Evolutionary conservation across 1,139 yeast species (phyloP).

Genomic region (Eremothecium gossypii): DNA sequence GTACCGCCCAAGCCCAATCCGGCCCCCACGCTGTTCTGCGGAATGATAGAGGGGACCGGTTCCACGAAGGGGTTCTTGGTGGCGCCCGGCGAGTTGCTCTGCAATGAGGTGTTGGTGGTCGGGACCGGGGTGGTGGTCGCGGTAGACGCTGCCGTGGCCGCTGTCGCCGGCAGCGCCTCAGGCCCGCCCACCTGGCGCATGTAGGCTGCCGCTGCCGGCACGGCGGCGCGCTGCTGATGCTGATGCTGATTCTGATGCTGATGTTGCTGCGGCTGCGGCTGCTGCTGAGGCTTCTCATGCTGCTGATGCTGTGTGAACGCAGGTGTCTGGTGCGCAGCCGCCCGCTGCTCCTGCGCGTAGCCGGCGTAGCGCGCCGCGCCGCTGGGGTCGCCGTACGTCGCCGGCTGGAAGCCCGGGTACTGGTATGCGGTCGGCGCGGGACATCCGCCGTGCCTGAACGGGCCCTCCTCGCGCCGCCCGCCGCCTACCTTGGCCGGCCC

Average conservation of each 20-base stretch:
- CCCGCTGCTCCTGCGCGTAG: conserved; percentile 7
- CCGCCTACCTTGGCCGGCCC: neutral
- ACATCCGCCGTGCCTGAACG: neutral
- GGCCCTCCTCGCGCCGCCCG: neutral
- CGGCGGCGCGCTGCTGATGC: conserved; percentile 9
- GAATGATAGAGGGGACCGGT: conserved; percentile 1
- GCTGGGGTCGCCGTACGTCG: neutral
- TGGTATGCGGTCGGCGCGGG: conserved; percentile 6
- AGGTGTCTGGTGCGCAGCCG: conserved; percentile 19
- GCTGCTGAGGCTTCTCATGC: conserved; percentile 11
- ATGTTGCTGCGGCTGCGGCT: conserved; percentile 14
- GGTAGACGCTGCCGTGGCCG: conserved; percentile 10
- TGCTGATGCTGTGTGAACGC: conserved; percentile 7
- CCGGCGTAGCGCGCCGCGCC: conserved; percentile 8
- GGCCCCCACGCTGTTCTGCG: neutral
- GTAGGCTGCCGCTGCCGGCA: conserved; percentile 1
- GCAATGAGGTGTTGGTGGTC: conserved; percentile 3
- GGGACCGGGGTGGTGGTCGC: conserved; percentile 6
- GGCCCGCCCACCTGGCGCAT: neutral
- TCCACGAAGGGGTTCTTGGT: neutral
- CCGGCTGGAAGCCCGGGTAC: conserved; percentile 12
- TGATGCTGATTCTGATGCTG: conserved; percentile 6
- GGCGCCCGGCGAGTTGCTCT: conserved; percentile 1
- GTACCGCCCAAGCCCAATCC: neutral
- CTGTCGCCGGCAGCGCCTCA: neutral